A percentile compares a stretch with the other conserved stretches of the same genome.
Evolutionary conservation across 78 protist genomes (phyloP).

Genomic region (Ministeria vibrans): DNA sequence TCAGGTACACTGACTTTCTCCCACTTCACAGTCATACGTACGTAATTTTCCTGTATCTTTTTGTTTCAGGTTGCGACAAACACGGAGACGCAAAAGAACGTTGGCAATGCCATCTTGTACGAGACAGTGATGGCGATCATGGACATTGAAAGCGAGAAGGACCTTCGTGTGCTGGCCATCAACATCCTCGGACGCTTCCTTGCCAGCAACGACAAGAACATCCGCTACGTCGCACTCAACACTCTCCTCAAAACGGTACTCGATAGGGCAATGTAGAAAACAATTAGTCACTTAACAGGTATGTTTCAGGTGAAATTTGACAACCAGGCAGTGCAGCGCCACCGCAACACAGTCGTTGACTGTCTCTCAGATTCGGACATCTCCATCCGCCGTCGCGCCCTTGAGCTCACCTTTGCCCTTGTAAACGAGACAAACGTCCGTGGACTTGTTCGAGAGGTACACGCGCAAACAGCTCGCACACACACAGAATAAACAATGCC

Average conservation of each 20-base stretch:
- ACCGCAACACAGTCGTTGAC: constrained; percentile 86
- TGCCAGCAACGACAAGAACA: constrained; percentile 85
- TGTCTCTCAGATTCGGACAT: constrained; percentile 95
- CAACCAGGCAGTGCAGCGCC: constrained; percentile 88
- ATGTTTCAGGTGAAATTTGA: too few species aligned
- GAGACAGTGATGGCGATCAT: constrained; percentile 91
- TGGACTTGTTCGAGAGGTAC: constrained; percentile 32
- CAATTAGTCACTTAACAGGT: neutral
- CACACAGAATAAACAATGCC: neutral
- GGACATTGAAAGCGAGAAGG: constrained; percentile 59
- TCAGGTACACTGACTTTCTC: constrained; percentile 44
- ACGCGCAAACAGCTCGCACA: neutral
- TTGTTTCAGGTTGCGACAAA: constrained; percentile 76
- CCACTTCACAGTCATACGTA: too few species aligned
- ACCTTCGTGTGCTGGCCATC: constrained; percentile 86
- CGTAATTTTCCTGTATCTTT: neutral
- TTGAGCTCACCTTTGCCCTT: constrained; percentile 86
- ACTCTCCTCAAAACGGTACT: constrained; percentile 48
- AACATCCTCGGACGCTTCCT: constrained; percentile 93
- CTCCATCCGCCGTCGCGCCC: constrained; percentile 92
- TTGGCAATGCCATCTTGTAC: constrained; percentile 93
- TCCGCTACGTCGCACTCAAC: constrained; percentile 81
- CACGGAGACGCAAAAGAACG: constrained; percentile 81
- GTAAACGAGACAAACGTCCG: constrained; percentile 56
- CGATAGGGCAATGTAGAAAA: too few species aligned